Evolutionary conservation across 2,329 filamentous ascomycete species (phyloP), one percentile per base, ranked within the genome.

Genomic region (Aspergillus caelatus): DNA sequence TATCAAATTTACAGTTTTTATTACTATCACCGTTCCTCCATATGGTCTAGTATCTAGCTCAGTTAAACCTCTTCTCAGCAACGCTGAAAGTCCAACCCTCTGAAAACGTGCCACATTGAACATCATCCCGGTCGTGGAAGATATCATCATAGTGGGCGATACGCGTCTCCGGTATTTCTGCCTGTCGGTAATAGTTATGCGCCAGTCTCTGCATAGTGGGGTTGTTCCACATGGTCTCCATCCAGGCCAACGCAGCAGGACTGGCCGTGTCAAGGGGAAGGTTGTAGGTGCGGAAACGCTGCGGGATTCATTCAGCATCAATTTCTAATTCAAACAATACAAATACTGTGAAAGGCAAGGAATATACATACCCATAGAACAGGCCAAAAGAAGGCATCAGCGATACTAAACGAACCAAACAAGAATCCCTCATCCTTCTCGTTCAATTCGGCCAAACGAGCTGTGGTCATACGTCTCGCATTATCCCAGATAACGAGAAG

Each of bases 321-420:
- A 32, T 5, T 21, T 3, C 26, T 2, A 26, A 26, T 3, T 26
- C 26, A 26, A 26, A 26, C 3, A 5, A 26, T 26, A 5, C 26
- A 3, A 26, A 3, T 26, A 26, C 26, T 26, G 26, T 26, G 26
- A 26, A 26, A 26, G 21, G 21, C 1, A 8, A 23, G 12, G 11
- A 28, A 2, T 46, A 36, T 36, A 43, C 60, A 61, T 64, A 78
- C 77, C 76, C 75, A 78, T 62, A 79, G 70, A 45, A 78, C 68
- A 2, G 75, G 76, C 77, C 77, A 78, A 59, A 74, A 79, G 55
- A 78, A 77, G 0, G 76, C 70, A 73, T 79, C 77, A 7, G 72
- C 77, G 63, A 78, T 78, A 50, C 75, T 73, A 64, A 79, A 79
- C 23, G 63, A 64, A 1, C 77, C 77, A 68, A 74, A 79, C 66